Evolutionary conservation across 306 rosid genomes (phyloP).

Genomic region (Cucurbita maxima): DNA sequence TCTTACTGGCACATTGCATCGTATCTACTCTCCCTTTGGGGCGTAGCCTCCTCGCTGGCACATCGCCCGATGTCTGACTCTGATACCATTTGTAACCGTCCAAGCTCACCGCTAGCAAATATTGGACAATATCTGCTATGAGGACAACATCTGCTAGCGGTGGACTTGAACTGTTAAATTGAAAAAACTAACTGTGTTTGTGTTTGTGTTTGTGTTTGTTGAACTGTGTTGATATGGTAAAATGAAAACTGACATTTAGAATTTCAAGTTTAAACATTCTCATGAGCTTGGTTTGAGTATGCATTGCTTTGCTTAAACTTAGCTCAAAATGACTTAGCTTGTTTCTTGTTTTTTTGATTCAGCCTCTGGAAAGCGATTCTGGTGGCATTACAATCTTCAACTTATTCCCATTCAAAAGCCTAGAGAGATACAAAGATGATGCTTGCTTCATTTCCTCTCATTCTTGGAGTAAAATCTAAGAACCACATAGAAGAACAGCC

Average conservation of each 20-base stretch:
- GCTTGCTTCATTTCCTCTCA: slow-evolving; percentile 43
- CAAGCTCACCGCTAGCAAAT: neutral
- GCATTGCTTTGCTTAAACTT: neutral
- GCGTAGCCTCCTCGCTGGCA: too few species aligned
- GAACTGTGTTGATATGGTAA: neutral
- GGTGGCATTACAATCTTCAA: neutral
- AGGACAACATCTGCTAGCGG: too few species aligned
- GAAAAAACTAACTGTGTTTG: neutral
- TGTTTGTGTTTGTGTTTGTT: neutral
- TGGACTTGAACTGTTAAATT: too few species aligned
- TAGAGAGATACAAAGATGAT: neutral
- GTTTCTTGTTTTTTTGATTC: neutral
- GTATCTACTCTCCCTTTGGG: too few species aligned
- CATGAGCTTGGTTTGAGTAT: neutral
- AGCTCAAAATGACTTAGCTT: neutral
- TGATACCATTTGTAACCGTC: too few species aligned
- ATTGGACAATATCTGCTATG: too few species aligned
- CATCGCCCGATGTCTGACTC: too few species aligned
- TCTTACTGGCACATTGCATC: too few species aligned
- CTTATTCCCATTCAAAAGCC: neutral
- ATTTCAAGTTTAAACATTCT: neutral
- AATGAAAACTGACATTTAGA: neutral
- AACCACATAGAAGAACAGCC: slow-evolving; percentile 67
- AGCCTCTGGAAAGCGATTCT: neutral
- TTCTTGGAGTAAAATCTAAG: slow-evolving; percentile 85